Evolutionary conservation across 2,329 filamentous ascomycete genomes (phyloP).

Genomic region (Erysiphe pulchra): DNA sequence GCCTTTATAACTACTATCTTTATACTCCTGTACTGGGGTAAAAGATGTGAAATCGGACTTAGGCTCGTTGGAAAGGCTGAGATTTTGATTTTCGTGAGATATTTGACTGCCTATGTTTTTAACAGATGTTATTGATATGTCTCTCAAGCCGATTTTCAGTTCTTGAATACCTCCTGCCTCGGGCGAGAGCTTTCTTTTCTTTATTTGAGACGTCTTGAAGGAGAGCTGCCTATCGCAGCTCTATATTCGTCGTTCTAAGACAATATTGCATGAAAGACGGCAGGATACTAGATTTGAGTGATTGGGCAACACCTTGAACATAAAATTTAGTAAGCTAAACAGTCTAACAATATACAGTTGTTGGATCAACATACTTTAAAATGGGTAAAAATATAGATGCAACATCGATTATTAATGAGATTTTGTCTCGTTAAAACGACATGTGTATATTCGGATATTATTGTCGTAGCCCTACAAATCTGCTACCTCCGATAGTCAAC

Average conservation of each 20-base stretch:
- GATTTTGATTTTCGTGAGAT: constrained; percentile 18
- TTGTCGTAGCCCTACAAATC: too few species aligned
- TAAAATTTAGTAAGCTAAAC: not conserved
- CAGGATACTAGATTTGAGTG: constrained; percentile 2
- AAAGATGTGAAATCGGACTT: constrained; percentile 22
- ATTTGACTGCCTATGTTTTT: constrained; percentile 19
- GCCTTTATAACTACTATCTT: constrained; percentile 16
- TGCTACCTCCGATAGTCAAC: too few species aligned
- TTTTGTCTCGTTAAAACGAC: too few species aligned
- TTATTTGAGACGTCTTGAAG: constrained; percentile 47
- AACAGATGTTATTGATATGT: constrained; percentile 11
- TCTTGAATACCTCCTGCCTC: constrained; percentile 7
- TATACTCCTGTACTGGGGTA: constrained; percentile 19
- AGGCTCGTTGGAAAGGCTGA: constrained; percentile 11
- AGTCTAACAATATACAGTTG: not conserved
- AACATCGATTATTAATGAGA: too few species aligned
- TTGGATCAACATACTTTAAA: not conserved
- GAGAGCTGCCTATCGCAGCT: constrained; percentile 30
- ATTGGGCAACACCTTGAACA: not conserved
- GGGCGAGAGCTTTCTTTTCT: constrained; percentile 42
- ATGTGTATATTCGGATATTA: too few species aligned
- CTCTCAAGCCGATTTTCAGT: constrained; percentile 7
- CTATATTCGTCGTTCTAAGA: constrained; percentile 4
- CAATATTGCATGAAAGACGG: constrained; percentile 3
- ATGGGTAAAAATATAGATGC: too few species aligned